These are phyloP conservation scores for Barbarea vulgaris DNA, from an alignment of 345 rosid species.

Conservation along the genomic window DNA sequence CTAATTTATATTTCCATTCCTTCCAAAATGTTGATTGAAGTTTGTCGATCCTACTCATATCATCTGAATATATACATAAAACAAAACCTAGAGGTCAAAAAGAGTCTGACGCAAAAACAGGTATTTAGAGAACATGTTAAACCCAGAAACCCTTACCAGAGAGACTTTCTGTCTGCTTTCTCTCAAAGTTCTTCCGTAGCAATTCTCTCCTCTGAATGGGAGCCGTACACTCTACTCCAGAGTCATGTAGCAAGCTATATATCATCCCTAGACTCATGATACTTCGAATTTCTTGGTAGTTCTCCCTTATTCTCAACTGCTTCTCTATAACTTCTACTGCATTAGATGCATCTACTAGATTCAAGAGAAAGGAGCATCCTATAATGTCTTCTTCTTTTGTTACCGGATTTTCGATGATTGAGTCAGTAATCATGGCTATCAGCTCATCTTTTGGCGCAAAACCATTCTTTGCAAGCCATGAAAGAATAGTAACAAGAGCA, in stretches of 20 bases:
- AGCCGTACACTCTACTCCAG: constrained; percentile 77
- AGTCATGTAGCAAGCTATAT: constrained; percentile 78
- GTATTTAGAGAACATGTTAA: neutral
- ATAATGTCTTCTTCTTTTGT: constrained; percentile 81
- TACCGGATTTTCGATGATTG: constrained; percentile 81
- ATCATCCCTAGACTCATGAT: constrained; percentile 93
- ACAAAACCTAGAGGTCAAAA: constrained; percentile 23
- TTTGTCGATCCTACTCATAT: constrained; percentile 69
- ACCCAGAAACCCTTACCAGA: constrained; percentile 54
- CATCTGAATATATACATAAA: constrained; percentile 55
- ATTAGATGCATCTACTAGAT: constrained; percentile 82
- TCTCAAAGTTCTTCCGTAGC: constrained; percentile 63
- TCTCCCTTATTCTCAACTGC: constrained; percentile 73
- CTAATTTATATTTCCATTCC: constrained; percentile 93
- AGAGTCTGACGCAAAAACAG: neutral
- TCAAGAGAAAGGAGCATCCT: constrained; percentile 87
- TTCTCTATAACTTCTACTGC: constrained; percentile 94
- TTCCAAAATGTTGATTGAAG: constrained; percentile 92
- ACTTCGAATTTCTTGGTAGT: constrained; percentile 81
- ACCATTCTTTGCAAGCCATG: constrained; percentile 87
- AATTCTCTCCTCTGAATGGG: constrained; percentile 77
- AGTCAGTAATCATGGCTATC: constrained; percentile 74
- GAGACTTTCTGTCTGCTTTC: constrained; percentile 59
- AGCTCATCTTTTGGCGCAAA: constrained; percentile 86
- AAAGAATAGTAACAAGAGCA: constrained; percentile 64